Evolutionary conservation across 129 eudicot genomes (phyloP).

Genomic region (sunflower (Helianthus annuus)): DNA sequence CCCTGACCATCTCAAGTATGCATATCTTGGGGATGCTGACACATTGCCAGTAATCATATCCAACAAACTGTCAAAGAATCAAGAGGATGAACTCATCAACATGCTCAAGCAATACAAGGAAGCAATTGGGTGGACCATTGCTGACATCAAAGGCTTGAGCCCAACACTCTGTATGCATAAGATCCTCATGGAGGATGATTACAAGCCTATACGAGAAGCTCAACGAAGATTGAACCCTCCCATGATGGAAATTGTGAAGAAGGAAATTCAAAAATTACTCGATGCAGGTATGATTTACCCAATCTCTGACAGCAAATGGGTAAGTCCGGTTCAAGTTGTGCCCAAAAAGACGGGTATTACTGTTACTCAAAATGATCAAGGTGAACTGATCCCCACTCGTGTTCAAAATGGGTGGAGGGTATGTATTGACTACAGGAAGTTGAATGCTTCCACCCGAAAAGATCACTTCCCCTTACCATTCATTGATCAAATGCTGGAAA

Average conservation of each 20-base stretch:
- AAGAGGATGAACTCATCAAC: background rate
- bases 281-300: no score
- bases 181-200: background rate
- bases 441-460: no score
- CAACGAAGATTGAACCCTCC: background rate
- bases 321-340: background rate
- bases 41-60: background rate
- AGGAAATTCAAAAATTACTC: no score
- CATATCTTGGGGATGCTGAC: background rate
- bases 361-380: background rate
- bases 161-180: background rate
- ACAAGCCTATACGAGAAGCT: background rate
- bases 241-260: no score
- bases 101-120: background rate
- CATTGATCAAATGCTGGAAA: no score
- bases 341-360: background rate
- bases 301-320: background rate
- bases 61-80: no score
- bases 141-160: background rate
- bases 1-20: background rate
- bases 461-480: no score
- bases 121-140: background rate
- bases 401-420: slow-evolving; percentile 7
- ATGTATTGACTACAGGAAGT: background rate
- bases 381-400: background rate